These are phyloP conservation scores for Penicillium sp. DNA, from an alignment of 2,329 filamentous ascomycete genomes.

Conservation along the genomic window DNA sequence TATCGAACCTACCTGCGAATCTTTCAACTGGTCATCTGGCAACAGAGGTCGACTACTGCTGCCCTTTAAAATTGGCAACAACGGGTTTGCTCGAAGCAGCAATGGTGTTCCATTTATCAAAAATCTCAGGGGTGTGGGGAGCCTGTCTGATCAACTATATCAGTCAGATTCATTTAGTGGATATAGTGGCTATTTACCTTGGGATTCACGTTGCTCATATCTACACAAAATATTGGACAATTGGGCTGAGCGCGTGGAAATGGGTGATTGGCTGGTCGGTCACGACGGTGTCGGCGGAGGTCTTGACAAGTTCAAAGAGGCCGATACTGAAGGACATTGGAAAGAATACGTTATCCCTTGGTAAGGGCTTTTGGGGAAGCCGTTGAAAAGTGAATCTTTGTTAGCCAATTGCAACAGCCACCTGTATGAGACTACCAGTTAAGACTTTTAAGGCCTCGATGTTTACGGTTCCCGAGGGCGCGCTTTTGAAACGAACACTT, in stretches of 20 bases:
- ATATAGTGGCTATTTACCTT: constrained; percentile 23
- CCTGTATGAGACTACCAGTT: no score
- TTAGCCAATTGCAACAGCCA: no score
- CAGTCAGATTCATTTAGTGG: constrained; percentile 18
- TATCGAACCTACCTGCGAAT: constrained; percentile 8
- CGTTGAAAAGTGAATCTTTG: no score
- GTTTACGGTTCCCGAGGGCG: no score
- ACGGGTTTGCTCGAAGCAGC: constrained; percentile 22
- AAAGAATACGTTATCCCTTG: constrained; percentile 4
- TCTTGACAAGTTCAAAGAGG: constrained; percentile 1
- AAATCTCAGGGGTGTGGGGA: background rate
- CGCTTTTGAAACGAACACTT: no score
- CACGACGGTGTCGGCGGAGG: background rate
- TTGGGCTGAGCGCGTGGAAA: constrained; percentile 36
- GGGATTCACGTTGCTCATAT: constrained; percentile 13
- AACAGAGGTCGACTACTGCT: constrained; percentile 25
- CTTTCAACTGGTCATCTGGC: constrained; percentile 15
- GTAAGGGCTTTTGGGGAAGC: background rate
- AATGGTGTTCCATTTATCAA: constrained; percentile 21
- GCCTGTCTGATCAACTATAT: constrained; percentile 19
- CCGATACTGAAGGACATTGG: background rate
- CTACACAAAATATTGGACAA: constrained; percentile 34
- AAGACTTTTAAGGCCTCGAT: no score
- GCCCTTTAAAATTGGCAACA: constrained; percentile 25
- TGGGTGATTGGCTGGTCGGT: background rate